Evolutionary conservation across 305 asterid species (phyloP).

Genomic region (Euphrasia arctica): DNA sequence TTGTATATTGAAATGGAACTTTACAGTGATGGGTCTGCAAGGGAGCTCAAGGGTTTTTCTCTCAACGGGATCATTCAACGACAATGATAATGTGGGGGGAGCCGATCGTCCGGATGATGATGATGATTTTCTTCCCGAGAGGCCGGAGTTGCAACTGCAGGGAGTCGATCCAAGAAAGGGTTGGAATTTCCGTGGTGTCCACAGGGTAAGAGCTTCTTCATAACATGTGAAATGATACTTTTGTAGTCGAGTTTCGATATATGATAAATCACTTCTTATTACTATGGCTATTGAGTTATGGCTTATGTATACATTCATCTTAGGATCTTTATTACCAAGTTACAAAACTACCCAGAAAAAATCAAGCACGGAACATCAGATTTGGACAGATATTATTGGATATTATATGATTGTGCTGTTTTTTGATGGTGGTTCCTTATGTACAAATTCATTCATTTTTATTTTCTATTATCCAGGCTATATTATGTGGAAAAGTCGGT

Average conservation of each 20-base stretch:
- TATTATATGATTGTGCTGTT: slow-evolving; percentile 7
- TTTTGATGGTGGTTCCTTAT: slow-evolving; percentile 2
- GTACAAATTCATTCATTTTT: slow-evolving; percentile 4
- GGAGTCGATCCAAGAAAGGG: slow-evolving; percentile 87
- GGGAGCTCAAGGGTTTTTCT: slow-evolving; percentile 45
- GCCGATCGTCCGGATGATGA: slow-evolving; percentile 40
- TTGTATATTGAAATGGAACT: slow-evolving; percentile 10
- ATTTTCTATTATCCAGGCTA: slow-evolving; percentile 47
- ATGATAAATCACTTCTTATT: slow-evolving; percentile 13
- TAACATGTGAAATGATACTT: background rate
- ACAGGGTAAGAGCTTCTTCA: slow-evolving; percentile 48
- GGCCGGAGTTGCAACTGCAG: slow-evolving; percentile 64
- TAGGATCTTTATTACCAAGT: slow-evolving; percentile 9
- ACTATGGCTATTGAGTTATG: background rate
- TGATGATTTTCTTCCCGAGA: slow-evolving; percentile 52
- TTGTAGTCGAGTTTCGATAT: background rate
- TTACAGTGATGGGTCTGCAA: slow-evolving; percentile 44
- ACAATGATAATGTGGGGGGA: slow-evolving; percentile 31
- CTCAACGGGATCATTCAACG: slow-evolving; percentile 46
- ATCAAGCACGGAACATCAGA: background rate
- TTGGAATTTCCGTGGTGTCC: slow-evolving; percentile 94
- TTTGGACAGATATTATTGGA: slow-evolving; percentile 5
- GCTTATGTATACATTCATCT: background rate
- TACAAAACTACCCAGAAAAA: slow-evolving; percentile 5
- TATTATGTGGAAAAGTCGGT: slow-evolving; percentile 89